Conservation (phyloP, 2,329 filamentous ascomycete species). For the Trichophyton verrucosum region DNA sequence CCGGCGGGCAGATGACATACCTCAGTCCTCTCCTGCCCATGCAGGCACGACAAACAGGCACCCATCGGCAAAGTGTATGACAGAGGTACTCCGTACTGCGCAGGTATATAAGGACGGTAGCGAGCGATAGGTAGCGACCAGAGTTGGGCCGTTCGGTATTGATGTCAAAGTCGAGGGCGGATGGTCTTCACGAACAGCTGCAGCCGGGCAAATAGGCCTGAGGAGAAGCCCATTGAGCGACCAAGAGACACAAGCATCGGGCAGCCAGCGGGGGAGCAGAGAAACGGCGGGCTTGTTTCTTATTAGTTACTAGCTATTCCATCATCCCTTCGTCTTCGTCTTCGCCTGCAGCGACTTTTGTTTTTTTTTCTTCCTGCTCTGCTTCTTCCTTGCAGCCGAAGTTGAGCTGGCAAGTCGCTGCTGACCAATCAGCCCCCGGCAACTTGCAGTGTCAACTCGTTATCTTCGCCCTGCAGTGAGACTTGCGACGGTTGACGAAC, state of each 20-base stretch:
- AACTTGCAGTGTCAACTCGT: too few relatives aligned
- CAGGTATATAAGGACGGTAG: background rate
- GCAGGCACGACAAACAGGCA: conserved; percentile 34
- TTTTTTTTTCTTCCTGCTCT: background rate
- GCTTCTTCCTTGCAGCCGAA: background rate
- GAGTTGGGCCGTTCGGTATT: background rate
- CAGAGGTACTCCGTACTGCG: conserved; percentile 1
- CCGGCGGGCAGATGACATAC: conserved; percentile 15
- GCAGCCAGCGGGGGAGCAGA: background rate
- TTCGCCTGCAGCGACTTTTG: too few relatives aligned
- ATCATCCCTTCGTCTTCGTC: background rate
- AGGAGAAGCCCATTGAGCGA: conserved; percentile 10
- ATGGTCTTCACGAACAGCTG: background rate
- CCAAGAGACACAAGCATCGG: background rate
- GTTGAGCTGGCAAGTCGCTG: background rate
- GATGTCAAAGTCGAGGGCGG: background rate
- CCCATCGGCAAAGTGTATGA: conserved; percentile 26
- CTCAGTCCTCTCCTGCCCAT: conserved; percentile 29
- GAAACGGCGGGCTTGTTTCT: background rate
- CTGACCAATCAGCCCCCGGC: background rate
- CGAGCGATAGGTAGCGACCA: background rate
- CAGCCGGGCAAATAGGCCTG: conserved; percentile 10
- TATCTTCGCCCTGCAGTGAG: too few relatives aligned
- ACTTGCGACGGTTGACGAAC: too few relatives aligned
- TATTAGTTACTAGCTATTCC: background rate